Conservation (phyloP, 2,329 filamentous ascomycete genomes). For the Coleophoma crateriformis region DNA sequence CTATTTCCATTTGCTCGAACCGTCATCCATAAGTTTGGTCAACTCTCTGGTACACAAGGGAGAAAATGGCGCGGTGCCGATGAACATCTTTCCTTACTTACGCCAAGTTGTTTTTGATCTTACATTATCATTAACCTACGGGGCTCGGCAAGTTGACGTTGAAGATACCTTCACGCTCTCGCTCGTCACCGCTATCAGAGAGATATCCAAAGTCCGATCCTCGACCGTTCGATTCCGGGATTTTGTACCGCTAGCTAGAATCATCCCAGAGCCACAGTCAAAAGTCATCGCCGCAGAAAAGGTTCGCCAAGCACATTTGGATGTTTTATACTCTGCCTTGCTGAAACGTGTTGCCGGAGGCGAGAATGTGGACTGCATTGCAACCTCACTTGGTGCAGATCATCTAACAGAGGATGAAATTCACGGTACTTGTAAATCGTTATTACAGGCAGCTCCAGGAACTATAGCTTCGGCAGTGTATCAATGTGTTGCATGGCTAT, state of each 20-base stretch:
- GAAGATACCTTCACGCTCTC: conserved; percentile 16
- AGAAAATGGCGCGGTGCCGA: conserved; percentile 8
- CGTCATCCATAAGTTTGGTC: conserved; percentile 9
- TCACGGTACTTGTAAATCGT: conserved; percentile 15
- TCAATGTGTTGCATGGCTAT: conserved; percentile 12
- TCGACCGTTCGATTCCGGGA: conserved; percentile 17
- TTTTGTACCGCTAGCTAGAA: conserved; percentile 10
- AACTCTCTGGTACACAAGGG: conserved; percentile 7
- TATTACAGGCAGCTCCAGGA: conserved; percentile 16
- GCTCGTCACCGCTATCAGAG: conserved; percentile 16
- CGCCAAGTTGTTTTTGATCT: conserved; percentile 19
- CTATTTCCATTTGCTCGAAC: conserved; percentile 19
- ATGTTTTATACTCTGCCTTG: background rate
- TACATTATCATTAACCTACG: conserved; percentile 17
- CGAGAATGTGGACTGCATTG: background rate
- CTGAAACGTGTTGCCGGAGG: background rate
- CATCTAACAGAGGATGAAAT: conserved; percentile 13
- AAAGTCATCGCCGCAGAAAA: background rate
- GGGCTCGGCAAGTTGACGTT: conserved; percentile 15
- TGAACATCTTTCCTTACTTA: conserved; percentile 16
- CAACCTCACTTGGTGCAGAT: conserved; percentile 3
- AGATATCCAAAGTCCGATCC: conserved; percentile 16
- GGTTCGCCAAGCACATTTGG: background rate
- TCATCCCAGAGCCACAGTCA: background rate
- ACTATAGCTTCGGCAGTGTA: conserved; percentile 16